phyloP scores from a whole-genome alignment of 768 basidiomycete genomes.

The Suillus subluteus region DNA sequence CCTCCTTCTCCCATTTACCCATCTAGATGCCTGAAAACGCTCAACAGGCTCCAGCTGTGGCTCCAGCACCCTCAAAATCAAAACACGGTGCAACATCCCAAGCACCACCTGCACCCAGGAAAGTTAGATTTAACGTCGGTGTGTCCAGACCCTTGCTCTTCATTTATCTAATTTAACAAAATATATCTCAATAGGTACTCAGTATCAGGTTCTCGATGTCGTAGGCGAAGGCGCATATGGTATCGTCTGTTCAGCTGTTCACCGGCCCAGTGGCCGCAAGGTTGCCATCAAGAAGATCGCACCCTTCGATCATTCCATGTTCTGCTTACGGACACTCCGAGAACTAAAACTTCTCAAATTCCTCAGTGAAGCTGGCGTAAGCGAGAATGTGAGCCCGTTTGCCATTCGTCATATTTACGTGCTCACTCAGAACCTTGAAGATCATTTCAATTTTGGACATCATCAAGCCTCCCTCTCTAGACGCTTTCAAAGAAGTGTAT shows the following conservation, averaged over 20 bases:
- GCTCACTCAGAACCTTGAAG: slow-evolving; percentile 37
- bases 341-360: slow-evolving; percentile 86
- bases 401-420: background rate
- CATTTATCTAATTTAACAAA: background rate
- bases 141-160: slow-evolving; percentile 19
- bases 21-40: slow-evolving; percentile 32
- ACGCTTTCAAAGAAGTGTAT: slow-evolving; percentile 88
- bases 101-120: slow-evolving; percentile 64
- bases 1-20: background rate
- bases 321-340: slow-evolving; percentile 87
- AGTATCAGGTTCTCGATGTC: slow-evolving; percentile 85
- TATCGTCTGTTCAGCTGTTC: slow-evolving; percentile 92
- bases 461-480: slow-evolving; percentile 77
- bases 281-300: slow-evolving; percentile 98
- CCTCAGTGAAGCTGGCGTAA: slow-evolving; percentile 84
- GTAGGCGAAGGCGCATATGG: slow-evolving; percentile 94
- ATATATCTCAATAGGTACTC: slow-evolving; percentile 51
- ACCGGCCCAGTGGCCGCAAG: slow-evolving; percentile 83
- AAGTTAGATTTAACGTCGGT: slow-evolving; percentile 91
- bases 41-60: slow-evolving; percentile 18
- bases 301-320: slow-evolving; percentile 96
- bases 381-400: slow-evolving; percentile 68
- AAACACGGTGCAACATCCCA: slow-evolving; percentile 51
- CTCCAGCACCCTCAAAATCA: slow-evolving; percentile 35
- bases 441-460: slow-evolving; percentile 92